Base-by-base conservation (phyloP, 1,139 yeast genomes). In the Hansenula anomala region DNA sequence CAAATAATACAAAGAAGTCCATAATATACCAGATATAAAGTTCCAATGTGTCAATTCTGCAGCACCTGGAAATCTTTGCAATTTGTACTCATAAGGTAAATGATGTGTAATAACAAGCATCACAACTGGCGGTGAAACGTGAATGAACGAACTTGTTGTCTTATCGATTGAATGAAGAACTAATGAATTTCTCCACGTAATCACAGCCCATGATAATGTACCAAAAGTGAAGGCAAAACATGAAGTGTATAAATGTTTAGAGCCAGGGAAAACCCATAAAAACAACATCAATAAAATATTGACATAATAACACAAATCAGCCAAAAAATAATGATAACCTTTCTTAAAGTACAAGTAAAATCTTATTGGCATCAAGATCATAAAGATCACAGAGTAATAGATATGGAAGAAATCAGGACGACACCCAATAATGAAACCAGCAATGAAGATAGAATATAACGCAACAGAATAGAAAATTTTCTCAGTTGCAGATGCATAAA, bases 101-200 rank as follows among this genome's bases (percentile, higher is more conserved):
- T 83, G 82, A 63, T 90, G 97, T 4, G 87, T 87, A 41, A 92
- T 80, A 30, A 87, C 92, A 65, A 87, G 90, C 75, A 89, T 73
- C 3, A 90, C 83, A 24, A 82, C 76, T 0, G 97, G 96, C 1
- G 98, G 98, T 67, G 87, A 75, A 14, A 92, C 73, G 56, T 92
- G 98, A 47, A 92, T 90, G 52, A 88, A 86, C 5, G 96, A 80
- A 14, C 92, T 80, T 2, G 97, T 90, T n/a, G 92, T 86, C 61
- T 92, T 90, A 48, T 90, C 97, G 46, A 92, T 75, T 15, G 94
- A 83, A 56, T 92, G 98, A 36, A 92, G 69, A 9, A 92, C 97
- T 42, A 92, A 70, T 9, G 96, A 89, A 58, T 92, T 92, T 53
- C 96, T 73, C 98, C 98, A 92, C 0, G 97, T 87, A 29, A 90